phyloP scores from a whole-genome alignment of 352 stramenopile genomes.

The Phytophthora constricta region DNA sequence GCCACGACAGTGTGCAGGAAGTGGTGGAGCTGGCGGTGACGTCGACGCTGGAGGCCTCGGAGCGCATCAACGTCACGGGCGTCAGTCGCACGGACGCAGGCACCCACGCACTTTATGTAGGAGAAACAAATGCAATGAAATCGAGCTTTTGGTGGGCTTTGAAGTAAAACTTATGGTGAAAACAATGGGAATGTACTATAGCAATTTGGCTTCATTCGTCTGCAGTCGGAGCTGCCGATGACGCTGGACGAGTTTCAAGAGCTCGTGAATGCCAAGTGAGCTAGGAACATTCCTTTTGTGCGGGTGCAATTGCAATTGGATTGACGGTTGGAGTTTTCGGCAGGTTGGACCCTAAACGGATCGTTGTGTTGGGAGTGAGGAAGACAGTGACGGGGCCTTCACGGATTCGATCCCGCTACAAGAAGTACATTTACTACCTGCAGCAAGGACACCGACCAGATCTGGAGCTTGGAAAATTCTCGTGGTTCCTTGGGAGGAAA shows the following conservation, averaged over 20 bases:
- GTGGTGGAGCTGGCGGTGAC: conserved; percentile 78
- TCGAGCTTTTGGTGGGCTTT: no score
- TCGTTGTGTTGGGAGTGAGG: conserved; percentile 61
- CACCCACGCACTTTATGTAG: conserved; percentile 86
- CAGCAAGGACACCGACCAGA: conserved; percentile 80
- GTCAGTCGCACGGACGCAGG: conserved; percentile 86
- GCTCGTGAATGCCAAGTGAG: conserved; percentile 63
- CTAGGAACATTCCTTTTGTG: background rate
- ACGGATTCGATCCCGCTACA: conserved; percentile 82
- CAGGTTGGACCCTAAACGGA: conserved; percentile 44
- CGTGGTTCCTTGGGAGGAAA: conserved; percentile 82
- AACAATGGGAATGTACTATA: conserved; percentile 38
- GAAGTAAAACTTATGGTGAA: conserved; percentile 24
- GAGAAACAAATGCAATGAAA: conserved; percentile 7
- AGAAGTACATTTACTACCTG: conserved; percentile 92
- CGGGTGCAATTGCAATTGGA: background rate
- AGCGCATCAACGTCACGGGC: conserved; percentile 83
- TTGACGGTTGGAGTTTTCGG: conserved; percentile 7
- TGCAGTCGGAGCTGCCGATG: conserved; percentile 49
- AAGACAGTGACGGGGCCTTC: conserved; percentile 39
- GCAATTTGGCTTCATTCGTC: conserved; percentile 87
- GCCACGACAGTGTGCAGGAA: conserved; percentile 81
- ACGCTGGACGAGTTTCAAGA: conserved; percentile 51
- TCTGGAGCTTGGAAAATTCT: conserved; percentile 74
- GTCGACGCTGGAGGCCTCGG: conserved; percentile 40